Base-by-base conservation (phyloP, 495 filamentous ascomycete genomes). In the Peziza echinospora region DNA sequence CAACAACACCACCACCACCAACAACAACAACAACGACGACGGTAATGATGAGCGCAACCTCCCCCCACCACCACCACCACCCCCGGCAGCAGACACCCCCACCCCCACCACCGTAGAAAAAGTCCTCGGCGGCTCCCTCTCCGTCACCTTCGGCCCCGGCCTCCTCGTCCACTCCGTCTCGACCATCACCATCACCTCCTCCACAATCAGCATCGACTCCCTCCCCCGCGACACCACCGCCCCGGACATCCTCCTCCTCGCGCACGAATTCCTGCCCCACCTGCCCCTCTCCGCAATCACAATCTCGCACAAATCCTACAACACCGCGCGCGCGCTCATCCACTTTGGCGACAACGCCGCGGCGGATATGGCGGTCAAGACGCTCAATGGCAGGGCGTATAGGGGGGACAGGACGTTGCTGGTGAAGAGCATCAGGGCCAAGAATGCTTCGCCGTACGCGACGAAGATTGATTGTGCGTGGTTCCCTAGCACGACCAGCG, bases 121-220 rank as follows among this genome's bases (percentile, higher is more conserved):
- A 6, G 6, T 37, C 30, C 3, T 37, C 19, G 30, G 13, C 6
- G 30, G 30, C 30, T 37, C 46, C 2, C 40, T 52, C 5, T 44
- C 43, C 19, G 49, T 57, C 26, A 52, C 49, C 2, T 52, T 57
- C 45, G 54, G 54, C 34, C 46, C 45, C 1, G 54, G 54, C 10
- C 49, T 57, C 2, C 8, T 4, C 4, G 52, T 57, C 34, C 22
- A 16, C 1, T 21, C 30, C 37, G 19, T 49, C 3, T 46, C 13
- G 3, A 47, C 42, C 25, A 26, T 47, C 5, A 23, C 28, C 5
- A 45, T 17, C 21, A 44, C 53, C 6, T 37, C 30, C 5, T 45
- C 49, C 1, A 55, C 47, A 17, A 45, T 52, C 23, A 47, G 41
- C 42, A 52, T 56, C 26, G 42, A 43, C 26, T 41, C 49, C 30